A percentile compares a stretch with the other conserved stretches of the same genome.
Evolutionary conservation across 345 rosid species (phyloP).

Genomic region (Eucalyptus tenuipes): DNA sequence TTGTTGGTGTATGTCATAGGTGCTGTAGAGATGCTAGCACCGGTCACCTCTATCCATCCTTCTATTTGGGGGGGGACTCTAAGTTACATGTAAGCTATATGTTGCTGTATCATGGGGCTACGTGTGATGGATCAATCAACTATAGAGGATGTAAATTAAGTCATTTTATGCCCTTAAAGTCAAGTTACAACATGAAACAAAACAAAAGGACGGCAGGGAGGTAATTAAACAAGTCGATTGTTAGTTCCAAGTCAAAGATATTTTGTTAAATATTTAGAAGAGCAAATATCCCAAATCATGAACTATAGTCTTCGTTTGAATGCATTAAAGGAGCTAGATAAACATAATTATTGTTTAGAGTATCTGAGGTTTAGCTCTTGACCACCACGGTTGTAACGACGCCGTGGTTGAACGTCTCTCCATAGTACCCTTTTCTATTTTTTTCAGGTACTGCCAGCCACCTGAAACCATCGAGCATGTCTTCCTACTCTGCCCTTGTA

Average conservation of each 20-base stretch:
- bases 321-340: not conserved
- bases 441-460: not conserved
- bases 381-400: not conserved
- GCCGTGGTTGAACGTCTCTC: not conserved
- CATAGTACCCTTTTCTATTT: too few relatives aligned
- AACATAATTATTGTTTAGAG: not conserved
- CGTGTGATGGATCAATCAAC: not conserved
- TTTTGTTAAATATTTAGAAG: not conserved
- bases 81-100: not conserved
- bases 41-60: not conserved
- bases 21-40: not conserved
- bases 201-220: not conserved
- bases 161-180: not conserved
- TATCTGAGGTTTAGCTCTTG: not conserved
- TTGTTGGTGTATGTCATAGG: not conserved
- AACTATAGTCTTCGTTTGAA: not conserved
- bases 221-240: not conserved
- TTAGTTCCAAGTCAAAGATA: not conserved
- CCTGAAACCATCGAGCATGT: not conserved
- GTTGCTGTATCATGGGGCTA: not conserved
- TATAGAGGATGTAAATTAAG: not conserved
- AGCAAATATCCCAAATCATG: not conserved
- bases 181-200: not conserved
- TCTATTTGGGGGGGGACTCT: not conserved
- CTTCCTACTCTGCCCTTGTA: not conserved